These are phyloP conservation scores for Hymenoscyphus infarciens DNA, from an alignment of 2,329 filamentous ascomycete species.

Conservation along the genomic window DNA sequence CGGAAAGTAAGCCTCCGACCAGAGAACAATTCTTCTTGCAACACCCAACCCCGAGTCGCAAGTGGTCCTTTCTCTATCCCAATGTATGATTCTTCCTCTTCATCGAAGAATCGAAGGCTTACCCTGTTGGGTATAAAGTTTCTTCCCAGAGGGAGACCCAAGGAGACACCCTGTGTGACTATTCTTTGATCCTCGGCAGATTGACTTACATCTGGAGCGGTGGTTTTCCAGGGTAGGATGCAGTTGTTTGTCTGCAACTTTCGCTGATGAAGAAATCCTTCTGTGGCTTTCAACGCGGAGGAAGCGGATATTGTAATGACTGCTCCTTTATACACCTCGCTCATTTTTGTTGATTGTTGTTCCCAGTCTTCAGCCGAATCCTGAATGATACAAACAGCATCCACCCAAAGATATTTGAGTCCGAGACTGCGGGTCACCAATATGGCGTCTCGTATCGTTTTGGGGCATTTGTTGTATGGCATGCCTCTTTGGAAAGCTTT, in stretches of 20 bases:
- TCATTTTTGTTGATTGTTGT: not conserved
- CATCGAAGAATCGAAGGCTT: not conserved
- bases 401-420: constrained; percentile 5
- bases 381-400: constrained; percentile 9
- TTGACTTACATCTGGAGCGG: not conserved
- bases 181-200: not conserved
- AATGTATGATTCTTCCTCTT: not conserved
- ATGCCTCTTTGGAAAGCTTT: not conserved
- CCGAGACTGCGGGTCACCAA: not conserved
- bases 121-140: not conserved
- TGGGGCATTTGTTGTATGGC: not conserved
- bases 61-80: not conserved
- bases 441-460: constrained; percentile 3
- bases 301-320: constrained; percentile 3
- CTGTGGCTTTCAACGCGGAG: not conserved
- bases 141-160: not conserved
- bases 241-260: not conserved
- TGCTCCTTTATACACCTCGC: constrained; percentile 3
- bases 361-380: not conserved
- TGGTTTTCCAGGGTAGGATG: not conserved
- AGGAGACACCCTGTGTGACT: not conserved
- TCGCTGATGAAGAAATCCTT: constrained; percentile 1
- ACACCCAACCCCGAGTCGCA: constrained; percentile 3
- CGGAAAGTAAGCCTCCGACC: constrained; percentile 3
- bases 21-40: constrained; percentile 10